Base-by-base conservation (phyloP, 306 rosid species). In the Clitoria ternatea region DNA sequence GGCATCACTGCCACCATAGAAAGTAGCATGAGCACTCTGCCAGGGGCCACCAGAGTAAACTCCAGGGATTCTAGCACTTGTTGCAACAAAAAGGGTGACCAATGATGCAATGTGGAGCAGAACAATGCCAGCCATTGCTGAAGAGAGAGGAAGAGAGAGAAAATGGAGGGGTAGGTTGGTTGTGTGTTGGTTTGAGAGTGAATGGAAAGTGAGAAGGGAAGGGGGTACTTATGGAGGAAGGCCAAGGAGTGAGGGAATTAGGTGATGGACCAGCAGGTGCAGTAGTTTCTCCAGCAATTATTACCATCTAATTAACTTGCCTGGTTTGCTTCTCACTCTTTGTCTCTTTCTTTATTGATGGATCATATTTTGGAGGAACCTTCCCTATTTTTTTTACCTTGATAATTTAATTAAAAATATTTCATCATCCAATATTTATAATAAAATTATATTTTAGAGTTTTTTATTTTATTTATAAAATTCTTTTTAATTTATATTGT, bases 1-100 rank as follows among this genome's bases (percentile, higher is more conserved):
- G 24, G 98, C 98, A 75, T 94, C 98, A 43, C 88, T 89, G 73
- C 98, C 98, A 71, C 98, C 98, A 9, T 94, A 94, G 87, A 94
- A 94, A 48, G 98, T 94, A 48, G 98, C 98, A 70, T 94, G 98
- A 12, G 98, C 98, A 22, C 61, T 75, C 15, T 84, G 72, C 98
- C 98, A 94, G 0, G 90, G 24, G 13, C 96, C 95, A 42, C 83
- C 97, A 22, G 75, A 6, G 86, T 81, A 90, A 35, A 82, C 49
- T 0, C 98, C 98, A 0, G 96, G 97, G 85, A 94, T 89, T 80
- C 84, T 37, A 9, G 97, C 97, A 27, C 60, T 60, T 59, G 89
- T 74, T 45, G 74, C 29, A 20, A 22, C 47, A 43, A 84, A 45
- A 22, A 93, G 86, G 0, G 87, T 54, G 68, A 66, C 48, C 35